These are phyloP conservation scores for Arctostaphylos glauca DNA, from an alignment of 148 eudicot species.

Conservation along the genomic window DNA sequence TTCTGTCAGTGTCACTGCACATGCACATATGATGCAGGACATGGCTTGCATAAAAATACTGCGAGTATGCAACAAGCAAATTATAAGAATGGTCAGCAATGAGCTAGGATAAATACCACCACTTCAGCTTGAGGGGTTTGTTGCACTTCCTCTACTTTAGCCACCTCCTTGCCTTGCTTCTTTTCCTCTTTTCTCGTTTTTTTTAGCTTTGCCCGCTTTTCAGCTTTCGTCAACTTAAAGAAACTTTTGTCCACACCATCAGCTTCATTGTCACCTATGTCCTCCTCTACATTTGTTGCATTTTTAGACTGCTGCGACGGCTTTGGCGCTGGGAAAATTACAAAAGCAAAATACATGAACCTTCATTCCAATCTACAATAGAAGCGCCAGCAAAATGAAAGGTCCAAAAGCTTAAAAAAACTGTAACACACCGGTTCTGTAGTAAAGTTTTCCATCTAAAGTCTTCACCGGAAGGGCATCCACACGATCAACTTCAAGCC, in stretches of 20 bases:
- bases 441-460: slow-evolving; percentile 66
- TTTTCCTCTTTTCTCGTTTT: slow-evolving; percentile 81
- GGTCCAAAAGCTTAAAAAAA: not conserved
- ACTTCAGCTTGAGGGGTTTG: slow-evolving; percentile 61
- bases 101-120: slow-evolving; percentile 41
- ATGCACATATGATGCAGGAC: not conserved
- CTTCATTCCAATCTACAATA: not conserved
- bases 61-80: not conserved
- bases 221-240: slow-evolving; percentile 61
- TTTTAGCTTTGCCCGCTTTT: slow-evolving; percentile 79
- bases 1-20: not conserved
- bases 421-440: slow-evolving; percentile 51
- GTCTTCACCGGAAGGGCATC: slow-evolving; percentile 96
- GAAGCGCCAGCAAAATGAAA: not conserved
- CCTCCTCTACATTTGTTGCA: slow-evolving; percentile 40
- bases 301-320: slow-evolving; percentile 25
- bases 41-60: not conserved
- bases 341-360: slow-evolving; percentile 7
- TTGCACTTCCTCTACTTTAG: slow-evolving; percentile 42
- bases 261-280: slow-evolving; percentile 29
- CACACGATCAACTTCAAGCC: slow-evolving; percentile 73
- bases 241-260: slow-evolving; percentile 28
- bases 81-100: not conserved
- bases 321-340: slow-evolving; percentile 40
- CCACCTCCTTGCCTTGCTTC: slow-evolving; percentile 64